Evolutionary conservation across 345 rosid species (phyloP).

Genomic region (Erodium maritimum): DNA sequence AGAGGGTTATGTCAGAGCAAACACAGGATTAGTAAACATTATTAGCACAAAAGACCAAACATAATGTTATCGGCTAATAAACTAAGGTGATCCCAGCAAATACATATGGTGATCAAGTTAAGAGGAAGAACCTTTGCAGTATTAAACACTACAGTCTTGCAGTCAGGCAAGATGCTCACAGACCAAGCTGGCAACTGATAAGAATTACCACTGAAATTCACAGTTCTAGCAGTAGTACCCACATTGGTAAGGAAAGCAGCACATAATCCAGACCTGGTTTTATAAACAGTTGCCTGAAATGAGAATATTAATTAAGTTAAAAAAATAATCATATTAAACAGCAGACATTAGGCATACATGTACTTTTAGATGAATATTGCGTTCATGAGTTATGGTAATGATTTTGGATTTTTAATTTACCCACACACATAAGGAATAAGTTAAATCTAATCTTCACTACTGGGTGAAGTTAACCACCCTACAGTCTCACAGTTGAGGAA

Average conservation of each 20-base stretch:
- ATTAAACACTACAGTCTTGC: conserved; percentile 76
- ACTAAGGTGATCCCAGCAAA: not conserved
- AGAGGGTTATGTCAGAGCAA: not conserved
- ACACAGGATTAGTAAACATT: not conserved
- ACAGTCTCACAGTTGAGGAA: not conserved
- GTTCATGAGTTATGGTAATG: not conserved
- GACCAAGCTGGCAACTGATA: conserved; percentile 89
- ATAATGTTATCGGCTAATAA: not conserved
- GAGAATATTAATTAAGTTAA: not conserved
- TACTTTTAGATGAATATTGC: not conserved
- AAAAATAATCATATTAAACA: not conserved
- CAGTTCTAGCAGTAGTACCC: conserved; percentile 53
- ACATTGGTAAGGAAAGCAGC: conserved; percentile 82
- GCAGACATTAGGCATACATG: not conserved
- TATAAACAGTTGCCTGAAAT: conserved; percentile 60
- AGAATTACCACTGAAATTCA: conserved; percentile 54
- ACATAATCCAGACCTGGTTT: conserved; percentile 52
- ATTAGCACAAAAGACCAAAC: not conserved
- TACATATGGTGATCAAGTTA: conserved; percentile 1
- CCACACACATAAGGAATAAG: not conserved
- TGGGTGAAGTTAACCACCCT: not conserved
- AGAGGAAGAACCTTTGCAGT: conserved; percentile 71
- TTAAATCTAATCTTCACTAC: not conserved
- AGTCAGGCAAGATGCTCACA: conserved; percentile 93
- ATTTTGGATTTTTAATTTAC: too few relatives aligned